phyloP scores from a whole-genome alignment of 179 eudicot genomes.

The Camellia oleifera region DNA sequence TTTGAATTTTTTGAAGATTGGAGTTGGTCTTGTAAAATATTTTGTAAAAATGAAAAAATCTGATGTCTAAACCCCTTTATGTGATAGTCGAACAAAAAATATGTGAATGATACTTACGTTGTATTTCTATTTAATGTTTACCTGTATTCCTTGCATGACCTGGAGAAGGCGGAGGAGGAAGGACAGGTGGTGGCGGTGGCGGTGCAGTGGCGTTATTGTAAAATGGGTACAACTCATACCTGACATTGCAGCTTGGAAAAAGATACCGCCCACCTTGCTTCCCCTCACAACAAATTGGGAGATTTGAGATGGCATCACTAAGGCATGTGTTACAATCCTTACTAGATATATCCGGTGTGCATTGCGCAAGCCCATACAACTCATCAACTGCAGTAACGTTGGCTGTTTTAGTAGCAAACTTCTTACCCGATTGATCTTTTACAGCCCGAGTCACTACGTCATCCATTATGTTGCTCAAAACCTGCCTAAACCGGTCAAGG shows the following conservation, averaged over 20 bases:
- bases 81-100: too few species aligned
- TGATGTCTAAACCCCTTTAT: too few species aligned
- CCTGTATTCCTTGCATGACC: too few species aligned
- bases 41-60: too few species aligned
- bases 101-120: too few species aligned
- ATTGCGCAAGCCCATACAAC: slow-evolving; percentile 44
- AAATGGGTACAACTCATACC: slow-evolving; percentile 23
- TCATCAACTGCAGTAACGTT: slow-evolving; percentile 1
- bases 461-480: too few species aligned
- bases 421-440: slow-evolving; percentile 5
- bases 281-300: neutral
- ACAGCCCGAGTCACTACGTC: slow-evolving; percentile 17
- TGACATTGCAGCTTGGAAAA: slow-evolving; percentile 24
- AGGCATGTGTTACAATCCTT: slow-evolving; percentile 32
- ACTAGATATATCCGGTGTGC: slow-evolving; percentile 39
- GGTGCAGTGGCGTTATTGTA: slow-evolving; percentile 2
- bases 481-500: neutral
- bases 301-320: neutral
- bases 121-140: too few species aligned
- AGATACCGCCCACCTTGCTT: slow-evolving; percentile 10
- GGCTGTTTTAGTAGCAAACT: slow-evolving; percentile 25
- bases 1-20: too few species aligned
- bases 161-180: neutral
- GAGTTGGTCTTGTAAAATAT: too few species aligned
- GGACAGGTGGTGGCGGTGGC: neutral